A percentile compares a stretch with the other conserved stretches of the same genome.
phyloP scores from a whole-genome alignment of 2,329 filamentous ascomycete genomes.

The Colletotrichum tabaci region DNA sequence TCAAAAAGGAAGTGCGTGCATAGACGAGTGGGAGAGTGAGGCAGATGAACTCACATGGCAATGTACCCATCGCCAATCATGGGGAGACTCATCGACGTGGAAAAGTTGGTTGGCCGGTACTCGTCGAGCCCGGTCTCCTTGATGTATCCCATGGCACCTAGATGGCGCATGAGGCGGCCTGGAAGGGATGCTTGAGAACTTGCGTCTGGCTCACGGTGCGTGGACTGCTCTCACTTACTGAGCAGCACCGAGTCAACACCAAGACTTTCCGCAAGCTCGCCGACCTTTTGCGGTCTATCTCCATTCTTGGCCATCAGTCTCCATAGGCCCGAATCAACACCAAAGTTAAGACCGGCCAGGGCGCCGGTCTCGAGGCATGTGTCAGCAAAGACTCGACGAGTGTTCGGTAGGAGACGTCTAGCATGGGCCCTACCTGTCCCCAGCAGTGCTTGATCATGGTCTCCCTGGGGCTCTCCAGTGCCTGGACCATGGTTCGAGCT shows the following conservation, averaged over 20 bases:
- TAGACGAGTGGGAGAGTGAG: no score
- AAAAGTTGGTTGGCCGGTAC: conserved; percentile 57
- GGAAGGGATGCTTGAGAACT: background rate
- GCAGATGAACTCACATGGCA: conserved; percentile 46
- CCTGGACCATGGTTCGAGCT: conserved; percentile 51
- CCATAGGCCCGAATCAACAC: conserved; percentile 56
- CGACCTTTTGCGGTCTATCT: conserved; percentile 48
- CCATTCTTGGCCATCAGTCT: conserved; percentile 50
- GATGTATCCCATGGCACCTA: conserved; percentile 57
- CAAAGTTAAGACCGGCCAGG: conserved; percentile 48
- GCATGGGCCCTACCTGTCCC: conserved; percentile 53
- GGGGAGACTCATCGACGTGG: conserved; percentile 52
- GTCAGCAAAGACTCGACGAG: background rate
- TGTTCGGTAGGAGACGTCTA: no score
- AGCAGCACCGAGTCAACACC: conserved; percentile 45
- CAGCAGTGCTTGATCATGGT: conserved; percentile 63
- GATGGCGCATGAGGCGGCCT: conserved; percentile 54
- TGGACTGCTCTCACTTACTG: background rate
- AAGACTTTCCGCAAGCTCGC: conserved; percentile 50
- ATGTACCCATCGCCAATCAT: conserved; percentile 54
- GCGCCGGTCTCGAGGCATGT: conserved; percentile 43
- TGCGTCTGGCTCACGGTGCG: background rate
- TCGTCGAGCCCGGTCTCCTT: conserved; percentile 52
- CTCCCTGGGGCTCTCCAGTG: conserved; percentile 63
- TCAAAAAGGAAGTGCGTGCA: no score